Percentiles rank a stretch among this genome's conserved stretches.
Conservation (phyloP, 345 rosid species). For the Salix exigua region DNA sequence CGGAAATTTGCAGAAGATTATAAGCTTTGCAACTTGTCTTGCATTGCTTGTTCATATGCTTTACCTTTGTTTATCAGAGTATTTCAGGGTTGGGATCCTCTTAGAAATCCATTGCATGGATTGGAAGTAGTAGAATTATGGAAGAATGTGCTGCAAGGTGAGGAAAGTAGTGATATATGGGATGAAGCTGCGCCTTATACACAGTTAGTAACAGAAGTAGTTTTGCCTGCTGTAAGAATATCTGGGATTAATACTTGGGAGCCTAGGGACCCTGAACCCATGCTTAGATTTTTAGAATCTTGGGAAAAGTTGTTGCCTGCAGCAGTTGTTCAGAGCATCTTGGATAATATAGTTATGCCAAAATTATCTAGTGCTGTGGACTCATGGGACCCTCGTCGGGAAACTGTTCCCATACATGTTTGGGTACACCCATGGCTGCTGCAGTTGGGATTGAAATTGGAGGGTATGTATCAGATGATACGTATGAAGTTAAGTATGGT, state of each 20-base stretch:
- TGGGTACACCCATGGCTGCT: conserved; percentile 99
- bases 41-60: conserved; percentile 72
- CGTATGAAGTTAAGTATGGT: conserved; percentile 75
- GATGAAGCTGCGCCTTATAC: conserved; percentile 58
- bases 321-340: conserved; percentile 53
- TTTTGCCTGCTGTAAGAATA: conserved; percentile 78
- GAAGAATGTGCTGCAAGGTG: conserved; percentile 67
- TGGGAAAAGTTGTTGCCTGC: conserved; percentile 78
- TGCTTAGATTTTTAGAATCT: conserved; percentile 80
- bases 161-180: conserved; percentile 68
- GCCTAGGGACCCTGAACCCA: conserved; percentile 87
- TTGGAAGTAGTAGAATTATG: conserved; percentile 52
- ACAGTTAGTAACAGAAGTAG: conserved; percentile 70
- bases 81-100: conserved; percentile 98
- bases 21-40: conserved; percentile 66
- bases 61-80: conserved; percentile 71
- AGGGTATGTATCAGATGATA: conserved; percentile 69
- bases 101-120: conserved; percentile 60
- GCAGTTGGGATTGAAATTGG: conserved; percentile 71
- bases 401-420: conserved; percentile 77
- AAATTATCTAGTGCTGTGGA: conserved; percentile 80
- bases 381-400: conserved; percentile 78
- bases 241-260: conserved; percentile 89
- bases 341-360: conserved; percentile 65
- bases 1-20: conserved; percentile 63